Base-by-base conservation (phyloP, 1,139 yeast genomes). In the Saccharomyces hybrid region DNA sequence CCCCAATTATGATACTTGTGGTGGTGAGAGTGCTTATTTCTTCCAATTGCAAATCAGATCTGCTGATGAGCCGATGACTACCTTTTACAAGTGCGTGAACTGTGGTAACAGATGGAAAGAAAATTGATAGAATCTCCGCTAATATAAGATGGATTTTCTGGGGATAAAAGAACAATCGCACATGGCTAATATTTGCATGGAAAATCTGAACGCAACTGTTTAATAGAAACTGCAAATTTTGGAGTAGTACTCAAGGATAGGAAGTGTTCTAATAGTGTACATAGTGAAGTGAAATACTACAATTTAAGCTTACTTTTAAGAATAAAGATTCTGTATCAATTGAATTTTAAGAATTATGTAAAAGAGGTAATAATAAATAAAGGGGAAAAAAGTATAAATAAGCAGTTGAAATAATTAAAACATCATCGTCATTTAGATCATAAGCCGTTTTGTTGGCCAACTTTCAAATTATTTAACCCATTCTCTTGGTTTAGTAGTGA, bases 101-200 rank as follows among this genome's bases (percentile, higher is more conserved):
- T 93, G 99, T 75, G 88, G 90, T 48, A 82, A 90, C 70, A 95
- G 93, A 72, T 93, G 99, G 99, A 86, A 97, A 74, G 99, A 93
- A 68, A 93, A 93, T 65, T 93, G 72, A 59, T 19, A 52, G 23
- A 46, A 46, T 27, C 28, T 25, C 2, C 13, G 19, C 23, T 19
- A 38, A 16, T 38, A 16, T 16, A 38, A 38, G n/a, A 16, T 16
- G 26, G 25, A 38, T 5, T 5, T 38, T 38, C 25, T 8, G 11
- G 13, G 25, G 13, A 3, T 4, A 16, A 2, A 38, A 38, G 23
- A 16, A 11, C 9, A 25, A 38, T 2, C 25, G n/a, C 44, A 38
- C 23, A 8, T 19, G 44, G 9, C 9, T 4, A 38, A 38, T 38
- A 19, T 19, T 19, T 19, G 23, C 23, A 19, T 19, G 23, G 19